A percentile compares a stretch with the other conserved stretches of the same genome.
Evolutionary conservation across 1,139 yeast genomes (phyloP).

Genomic region (Taphrina deformans): DNA sequence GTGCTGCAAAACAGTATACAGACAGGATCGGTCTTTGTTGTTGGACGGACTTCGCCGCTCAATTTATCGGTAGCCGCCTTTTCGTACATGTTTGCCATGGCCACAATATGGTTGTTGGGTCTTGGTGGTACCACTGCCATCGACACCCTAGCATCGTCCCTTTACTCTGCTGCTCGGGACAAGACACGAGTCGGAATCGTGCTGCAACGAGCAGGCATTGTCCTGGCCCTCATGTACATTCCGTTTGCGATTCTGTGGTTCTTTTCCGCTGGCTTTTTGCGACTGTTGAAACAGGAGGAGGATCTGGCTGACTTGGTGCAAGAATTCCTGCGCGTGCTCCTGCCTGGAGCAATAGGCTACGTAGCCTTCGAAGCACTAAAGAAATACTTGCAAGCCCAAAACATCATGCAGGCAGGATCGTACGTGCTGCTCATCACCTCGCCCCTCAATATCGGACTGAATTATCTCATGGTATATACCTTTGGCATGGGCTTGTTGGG

Average conservation of each 20-base stretch:
- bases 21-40: conserved; percentile 41
- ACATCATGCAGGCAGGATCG: conserved; percentile 87
- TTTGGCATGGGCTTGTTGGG: conserved; percentile 64
- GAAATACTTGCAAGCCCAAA: conserved; percentile 85
- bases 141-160: conserved; percentile 39
- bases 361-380: conserved; percentile 80
- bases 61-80: conserved; percentile 39
- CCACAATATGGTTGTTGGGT: conserved; percentile 40
- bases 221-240: conserved; percentile 50
- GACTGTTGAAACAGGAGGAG: conserved; percentile 47
- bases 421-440: conserved; percentile 74
- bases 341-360: conserved; percentile 81
- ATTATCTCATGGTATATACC: conserved; percentile 67
- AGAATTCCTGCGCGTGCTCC: conserved; percentile 61
- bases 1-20: conserved; percentile 41
- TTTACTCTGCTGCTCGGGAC: conserved; percentile 38
- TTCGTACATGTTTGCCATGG: conserved; percentile 40
- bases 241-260: conserved; percentile 58
- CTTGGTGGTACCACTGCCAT: conserved; percentile 40
- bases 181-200: conserved; percentile 52
- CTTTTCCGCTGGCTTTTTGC: conserved; percentile 41
- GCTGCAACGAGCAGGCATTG: conserved; percentile 58
- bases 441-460: conserved; percentile 69
- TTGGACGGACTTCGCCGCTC: conserved; percentile 38
- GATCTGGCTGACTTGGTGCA: conserved; percentile 67